Evolutionary conservation across 345 rosid genomes (phyloP).

Genomic region (Lepidium aucheri): DNA sequence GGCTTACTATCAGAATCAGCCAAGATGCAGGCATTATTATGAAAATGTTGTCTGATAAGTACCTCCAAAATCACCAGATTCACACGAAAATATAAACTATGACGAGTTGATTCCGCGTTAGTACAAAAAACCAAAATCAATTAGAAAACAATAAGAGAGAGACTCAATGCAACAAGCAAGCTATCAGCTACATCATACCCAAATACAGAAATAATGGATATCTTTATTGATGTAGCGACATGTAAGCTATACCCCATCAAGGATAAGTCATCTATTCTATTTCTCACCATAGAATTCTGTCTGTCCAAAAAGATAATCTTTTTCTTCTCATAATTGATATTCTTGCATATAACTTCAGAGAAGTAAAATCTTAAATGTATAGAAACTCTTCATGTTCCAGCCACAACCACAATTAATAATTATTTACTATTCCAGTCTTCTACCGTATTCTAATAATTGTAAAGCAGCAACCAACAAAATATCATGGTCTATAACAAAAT

Average conservation of each 20-base stretch:
- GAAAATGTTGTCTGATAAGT: conserved; percentile 4
- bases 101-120: not conserved
- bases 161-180: conserved; percentile 6
- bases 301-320: not conserved
- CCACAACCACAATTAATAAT: not conserved
- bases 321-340: conserved; percentile 15
- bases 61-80: not conserved
- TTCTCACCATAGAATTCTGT: conserved; percentile 2
- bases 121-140: conserved; percentile 6
- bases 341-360: not conserved
- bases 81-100: not conserved
- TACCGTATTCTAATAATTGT: not conserved
- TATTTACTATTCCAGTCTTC: not conserved
- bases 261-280: not conserved
- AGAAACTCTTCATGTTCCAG: not conserved
- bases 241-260: conserved; percentile 13
- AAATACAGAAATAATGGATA: conserved; percentile 11
- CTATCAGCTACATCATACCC: conserved; percentile 12
- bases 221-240: conserved; percentile 4
- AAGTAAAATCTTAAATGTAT: not conserved
- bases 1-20: conserved; percentile 18
- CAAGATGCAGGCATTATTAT: conserved; percentile 12
- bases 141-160: conserved; percentile 8
- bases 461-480: not conserved
- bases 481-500: not conserved